Evolutionary conservation across 768 basidiomycete species (phyloP).

Genomic region (Kondoa malvinella): DNA sequence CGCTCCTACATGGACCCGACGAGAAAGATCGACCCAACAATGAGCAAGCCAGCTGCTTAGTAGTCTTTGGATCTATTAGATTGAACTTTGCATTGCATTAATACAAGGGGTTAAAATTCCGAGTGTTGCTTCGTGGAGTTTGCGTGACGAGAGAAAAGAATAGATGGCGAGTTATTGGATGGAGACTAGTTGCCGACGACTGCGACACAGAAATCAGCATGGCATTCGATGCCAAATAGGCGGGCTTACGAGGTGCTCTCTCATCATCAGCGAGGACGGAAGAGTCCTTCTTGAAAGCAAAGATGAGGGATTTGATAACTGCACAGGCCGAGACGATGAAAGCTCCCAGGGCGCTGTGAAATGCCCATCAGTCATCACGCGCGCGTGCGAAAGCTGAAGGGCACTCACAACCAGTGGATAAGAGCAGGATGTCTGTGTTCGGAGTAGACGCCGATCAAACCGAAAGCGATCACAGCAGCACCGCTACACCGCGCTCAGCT

Average conservation of each 20-base stretch:
- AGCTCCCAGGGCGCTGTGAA: conserved; percentile 46
- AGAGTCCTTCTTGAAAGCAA: conserved; percentile 7
- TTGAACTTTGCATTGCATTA: not conserved
- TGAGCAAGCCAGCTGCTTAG: not conserved
- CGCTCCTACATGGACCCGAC: conserved; percentile 60
- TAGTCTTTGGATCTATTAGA: too few relatives aligned
- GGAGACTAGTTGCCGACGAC: not conserved
- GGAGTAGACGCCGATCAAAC: conserved; percentile 68
- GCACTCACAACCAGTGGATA: conserved; percentile 79
- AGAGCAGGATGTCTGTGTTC: conserved; percentile 40
- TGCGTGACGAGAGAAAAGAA: too few relatives aligned
- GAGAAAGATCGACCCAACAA: conserved; percentile 47
- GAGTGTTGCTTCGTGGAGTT: too few relatives aligned
- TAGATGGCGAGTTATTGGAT: too few relatives aligned
- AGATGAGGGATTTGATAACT: conserved; percentile 38
- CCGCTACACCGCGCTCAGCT: conserved; percentile 65
- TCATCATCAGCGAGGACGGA: conserved; percentile 35
- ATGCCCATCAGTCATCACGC: conserved; percentile 40
- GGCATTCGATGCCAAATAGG: too few relatives aligned
- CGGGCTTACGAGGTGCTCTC: conserved; percentile 41
- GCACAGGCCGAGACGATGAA: conserved; percentile 69
- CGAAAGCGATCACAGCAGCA: conserved; percentile 76
- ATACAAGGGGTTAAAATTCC: not conserved
- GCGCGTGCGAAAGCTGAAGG: conserved; percentile 68
- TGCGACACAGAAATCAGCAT: too few relatives aligned